These are phyloP conservation scores for Hymenotorrendiella dingleyae DNA, from an alignment of 2,329 filamentous ascomycete genomes.

Conservation along the genomic window DNA sequence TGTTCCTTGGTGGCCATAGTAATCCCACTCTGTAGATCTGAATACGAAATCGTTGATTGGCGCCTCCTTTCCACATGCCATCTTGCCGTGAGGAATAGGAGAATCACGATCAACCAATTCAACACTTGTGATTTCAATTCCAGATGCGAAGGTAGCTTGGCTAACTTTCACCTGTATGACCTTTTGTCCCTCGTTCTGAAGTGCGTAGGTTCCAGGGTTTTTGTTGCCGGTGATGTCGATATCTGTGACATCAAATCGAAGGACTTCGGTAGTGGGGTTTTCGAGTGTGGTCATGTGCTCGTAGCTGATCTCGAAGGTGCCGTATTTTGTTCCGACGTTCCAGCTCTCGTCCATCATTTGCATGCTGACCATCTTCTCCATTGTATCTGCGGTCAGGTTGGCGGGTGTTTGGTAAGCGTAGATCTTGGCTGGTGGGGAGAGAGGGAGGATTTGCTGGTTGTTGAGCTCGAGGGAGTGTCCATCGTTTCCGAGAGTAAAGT, in stretches of 20 bases:
- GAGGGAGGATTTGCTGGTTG: neutral
- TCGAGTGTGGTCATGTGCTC: neutral
- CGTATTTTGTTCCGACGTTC: neutral
- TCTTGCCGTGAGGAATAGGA: neutral
- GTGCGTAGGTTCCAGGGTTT: neutral
- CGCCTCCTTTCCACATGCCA: neutral
- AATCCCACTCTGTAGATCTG: neutral
- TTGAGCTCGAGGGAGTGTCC: neutral
- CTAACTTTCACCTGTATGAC: neutral
- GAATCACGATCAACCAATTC: neutral
- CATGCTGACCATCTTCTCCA: neutral
- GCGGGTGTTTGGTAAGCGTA: neutral
- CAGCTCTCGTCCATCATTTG: neutral
- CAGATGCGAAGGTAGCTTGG: neutral
- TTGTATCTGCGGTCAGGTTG: neutral
- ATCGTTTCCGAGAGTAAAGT: conserved; percentile 1
- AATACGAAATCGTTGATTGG: neutral
- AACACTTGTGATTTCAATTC: neutral
- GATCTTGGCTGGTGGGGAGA: neutral
- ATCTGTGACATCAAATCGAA: neutral
- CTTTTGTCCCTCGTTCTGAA: neutral
- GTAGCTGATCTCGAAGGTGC: neutral
- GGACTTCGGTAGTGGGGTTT: neutral
- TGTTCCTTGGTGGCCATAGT: neutral
- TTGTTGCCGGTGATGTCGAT: neutral